Conservation (phyloP, 2,329 filamentous ascomycete genomes). For the Nigrograna mackinnonii region DNA sequence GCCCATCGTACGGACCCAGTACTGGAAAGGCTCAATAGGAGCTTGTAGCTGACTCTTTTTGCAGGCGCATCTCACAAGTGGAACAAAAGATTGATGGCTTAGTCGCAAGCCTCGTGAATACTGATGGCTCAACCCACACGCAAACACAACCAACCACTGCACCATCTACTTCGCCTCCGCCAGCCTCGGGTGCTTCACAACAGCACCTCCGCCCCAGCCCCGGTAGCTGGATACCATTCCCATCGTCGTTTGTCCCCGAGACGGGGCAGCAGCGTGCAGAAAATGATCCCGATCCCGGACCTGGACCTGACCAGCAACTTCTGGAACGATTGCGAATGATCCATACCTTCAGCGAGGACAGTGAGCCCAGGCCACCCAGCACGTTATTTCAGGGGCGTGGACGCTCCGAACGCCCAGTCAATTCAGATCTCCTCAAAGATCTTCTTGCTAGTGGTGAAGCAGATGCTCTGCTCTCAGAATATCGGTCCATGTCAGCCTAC, state of each 20-base stretch:
- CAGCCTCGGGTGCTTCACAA: background rate
- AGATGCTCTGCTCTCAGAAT: slow-evolving; percentile 26
- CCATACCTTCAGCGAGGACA: slow-evolving; percentile 23
- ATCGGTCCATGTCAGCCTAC: slow-evolving; percentile 27
- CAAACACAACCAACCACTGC: background rate
- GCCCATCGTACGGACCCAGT: slow-evolving; percentile 31
- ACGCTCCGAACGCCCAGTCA: slow-evolving; percentile 22
- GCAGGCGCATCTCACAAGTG: slow-evolving; percentile 38
- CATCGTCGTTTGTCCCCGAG: slow-evolving; percentile 23
- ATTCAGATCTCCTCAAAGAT: slow-evolving; percentile 19
- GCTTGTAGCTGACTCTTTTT: too few species aligned
- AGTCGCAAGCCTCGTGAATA: slow-evolving; percentile 30
- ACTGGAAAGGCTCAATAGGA: too few species aligned
- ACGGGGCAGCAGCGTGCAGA: slow-evolving; percentile 1
- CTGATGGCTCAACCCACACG: slow-evolving; percentile 6
- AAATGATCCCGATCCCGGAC: slow-evolving; percentile 5
- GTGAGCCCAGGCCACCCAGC: slow-evolving; percentile 15
- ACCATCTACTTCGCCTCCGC: background rate
- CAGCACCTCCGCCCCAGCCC: slow-evolving; percentile 12
- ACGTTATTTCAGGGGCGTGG: slow-evolving; percentile 17
- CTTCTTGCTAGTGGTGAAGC: slow-evolving; percentile 27
- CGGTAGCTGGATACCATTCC: slow-evolving; percentile 31
- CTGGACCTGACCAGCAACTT: slow-evolving; percentile 24
- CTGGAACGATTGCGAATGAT: slow-evolving; percentile 27
- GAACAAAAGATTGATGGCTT: slow-evolving; percentile 40